Conservation (phyloP, 441 rosid species). For the Viola pubescens region DNA sequence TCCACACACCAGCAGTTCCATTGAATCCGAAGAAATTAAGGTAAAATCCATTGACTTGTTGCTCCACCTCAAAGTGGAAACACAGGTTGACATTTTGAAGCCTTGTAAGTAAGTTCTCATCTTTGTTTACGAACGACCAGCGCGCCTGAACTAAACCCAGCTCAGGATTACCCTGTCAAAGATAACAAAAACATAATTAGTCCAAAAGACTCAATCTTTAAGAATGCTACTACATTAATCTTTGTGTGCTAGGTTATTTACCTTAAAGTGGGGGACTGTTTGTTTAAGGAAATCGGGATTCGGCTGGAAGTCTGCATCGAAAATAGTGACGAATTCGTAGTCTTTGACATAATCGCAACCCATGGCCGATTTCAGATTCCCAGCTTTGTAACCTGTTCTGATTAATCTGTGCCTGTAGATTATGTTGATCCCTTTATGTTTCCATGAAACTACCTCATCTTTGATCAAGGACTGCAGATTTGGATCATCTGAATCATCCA, state of each 20-base stretch:
- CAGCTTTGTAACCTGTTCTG: slow-evolving; percentile 45
- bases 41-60: slow-evolving; percentile 74
- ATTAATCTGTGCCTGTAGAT: slow-evolving; percentile 35
- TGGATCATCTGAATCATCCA: slow-evolving; percentile 42
- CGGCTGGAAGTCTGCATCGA: slow-evolving; percentile 55
- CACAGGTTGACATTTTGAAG: slow-evolving; percentile 82
- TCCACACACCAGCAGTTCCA: slow-evolving; percentile 96
- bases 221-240: no score
- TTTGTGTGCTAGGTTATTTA: slow-evolving; percentile 11
- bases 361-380: slow-evolving; percentile 40
- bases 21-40: slow-evolving; percentile 90
- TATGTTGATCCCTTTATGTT: slow-evolving; percentile 35
- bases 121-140: slow-evolving; percentile 89
- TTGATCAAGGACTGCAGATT: slow-evolving; percentile 23
- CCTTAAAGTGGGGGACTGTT: slow-evolving; percentile 71
- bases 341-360: slow-evolving; percentile 31
- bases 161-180: slow-evolving; percentile 75
- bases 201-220: background rate
- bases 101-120: slow-evolving; percentile 81
- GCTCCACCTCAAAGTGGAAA: slow-evolving; percentile 95
- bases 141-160: slow-evolving; percentile 84
- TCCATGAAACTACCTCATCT: slow-evolving; percentile 29
- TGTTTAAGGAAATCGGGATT: slow-evolving; percentile 37
- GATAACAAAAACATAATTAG: slow-evolving; percentile 13
- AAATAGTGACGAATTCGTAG: slow-evolving; percentile 37